Evolutionary conservation across 202 grass and related monocot species (phyloP).

Genomic region (Elaeis oleifera): DNA sequence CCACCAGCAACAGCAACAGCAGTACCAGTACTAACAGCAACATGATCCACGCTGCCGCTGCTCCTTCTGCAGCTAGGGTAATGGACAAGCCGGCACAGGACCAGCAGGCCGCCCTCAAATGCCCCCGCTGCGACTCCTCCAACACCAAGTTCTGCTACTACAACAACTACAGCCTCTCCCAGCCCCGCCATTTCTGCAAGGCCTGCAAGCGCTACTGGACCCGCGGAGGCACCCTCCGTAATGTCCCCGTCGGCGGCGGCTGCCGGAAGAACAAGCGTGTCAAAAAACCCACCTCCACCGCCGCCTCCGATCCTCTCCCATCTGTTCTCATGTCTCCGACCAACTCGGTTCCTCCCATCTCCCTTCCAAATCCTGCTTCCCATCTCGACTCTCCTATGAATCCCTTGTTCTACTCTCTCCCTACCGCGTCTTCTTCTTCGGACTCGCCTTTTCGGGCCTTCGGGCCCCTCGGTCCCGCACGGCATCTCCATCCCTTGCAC

Average conservation of each 20-base stretch:
- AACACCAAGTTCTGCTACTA: conserved; percentile 58
- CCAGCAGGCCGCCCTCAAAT: conserved; percentile 8
- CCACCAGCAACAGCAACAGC: neutral
- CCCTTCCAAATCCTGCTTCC: neutral
- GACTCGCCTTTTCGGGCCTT: too few species aligned
- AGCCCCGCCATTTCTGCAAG: conserved; percentile 55
- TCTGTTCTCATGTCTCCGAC: conserved; percentile 3
- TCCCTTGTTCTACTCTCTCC: neutral
- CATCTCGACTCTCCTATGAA: conserved; percentile 11
- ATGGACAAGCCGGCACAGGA: conserved; percentile 10
- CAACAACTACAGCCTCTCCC: conserved; percentile 48
- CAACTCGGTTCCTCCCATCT: conserved; percentile 15
- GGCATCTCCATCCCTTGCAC: neutral
- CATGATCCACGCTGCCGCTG: neutral
- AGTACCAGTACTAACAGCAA: neutral
- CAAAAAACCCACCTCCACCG: conserved; percentile 5
- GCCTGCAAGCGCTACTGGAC: conserved; percentile 54
- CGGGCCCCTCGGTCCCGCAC: neutral
- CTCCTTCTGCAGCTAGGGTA: conserved; percentile 1
- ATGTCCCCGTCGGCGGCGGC: conserved; percentile 43
- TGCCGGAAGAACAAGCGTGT: conserved; percentile 46
- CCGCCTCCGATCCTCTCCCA: neutral
- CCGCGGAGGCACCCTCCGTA: conserved; percentile 43
- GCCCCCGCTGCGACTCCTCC: conserved; percentile 38
- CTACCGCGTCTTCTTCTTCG: neutral